Base-by-base conservation (phyloP, 768 basidiomycete species). In the Arthromyces matolae region DNA sequence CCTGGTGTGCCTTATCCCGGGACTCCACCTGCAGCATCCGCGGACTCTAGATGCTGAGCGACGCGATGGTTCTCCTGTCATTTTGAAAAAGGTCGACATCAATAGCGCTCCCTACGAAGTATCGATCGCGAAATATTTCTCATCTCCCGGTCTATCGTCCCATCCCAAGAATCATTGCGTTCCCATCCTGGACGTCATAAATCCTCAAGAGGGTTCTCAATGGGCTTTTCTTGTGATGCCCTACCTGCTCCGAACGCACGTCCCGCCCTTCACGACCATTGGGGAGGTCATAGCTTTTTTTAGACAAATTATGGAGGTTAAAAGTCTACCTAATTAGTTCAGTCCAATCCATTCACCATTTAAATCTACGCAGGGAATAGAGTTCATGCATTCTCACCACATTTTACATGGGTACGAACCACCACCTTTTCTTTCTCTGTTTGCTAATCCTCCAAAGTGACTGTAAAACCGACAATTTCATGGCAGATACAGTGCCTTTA, bases 141-240 rank as follows among this genome's bases (percentile, higher is more conserved):
- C 42, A 13, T 42, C 42, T 23, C 20, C 20, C 22, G 24, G 14
- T 8, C 18, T 33, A 18, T 14, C 22, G 20, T 16, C 31, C n/a
- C 42, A 43, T 33, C 22, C 29, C 14, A 43, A 43, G 13, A 43
- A 43, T 23, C 42, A 43, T 43, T 42, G 42, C 2, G 42, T 42
- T 20, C 42, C 29, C 10, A 19, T 42, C 31, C 5, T 42, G 28
- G 41, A 42, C 23, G 13, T 42, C 5, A 42, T 31, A 12, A 29
- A 42, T 13, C 41, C 19, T 12, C 8, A 4, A 20, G 28, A 31
- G 22, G 42, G 31, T 23, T 43, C 42, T 43, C 29, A 32, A 12
- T 43, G 29, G 33, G 42, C 22, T 20, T 43, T 43, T 22, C 20
- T 8, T 33, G 42, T 43, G 1, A 43, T 43, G 42, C 42, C 31